These are phyloP conservation scores for Russula ochroleuca DNA, from an alignment of 768 basidiomycete genomes.

Conservation along the genomic window DNA sequence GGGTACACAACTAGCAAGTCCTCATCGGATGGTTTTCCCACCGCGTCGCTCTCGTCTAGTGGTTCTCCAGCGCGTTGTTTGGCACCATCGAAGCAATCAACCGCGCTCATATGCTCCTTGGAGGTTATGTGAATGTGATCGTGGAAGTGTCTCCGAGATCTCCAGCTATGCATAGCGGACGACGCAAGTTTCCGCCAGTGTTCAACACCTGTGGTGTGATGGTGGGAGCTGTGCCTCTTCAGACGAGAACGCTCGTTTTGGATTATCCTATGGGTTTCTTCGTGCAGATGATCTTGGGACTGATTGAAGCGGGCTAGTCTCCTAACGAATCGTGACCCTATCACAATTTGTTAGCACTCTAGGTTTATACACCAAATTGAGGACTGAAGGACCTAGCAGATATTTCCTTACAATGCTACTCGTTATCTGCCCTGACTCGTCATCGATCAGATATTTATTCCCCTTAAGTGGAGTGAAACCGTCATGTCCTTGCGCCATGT, in stretches of 20 bases:
- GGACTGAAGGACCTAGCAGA: conserved; percentile 55
- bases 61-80: conserved; percentile 25
- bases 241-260: conserved; percentile 42
- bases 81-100: conserved; percentile 69
- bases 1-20: conserved; percentile 35
- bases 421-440: conserved; percentile 77
- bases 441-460: conserved; percentile 67
- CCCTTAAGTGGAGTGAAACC: conserved; percentile 69
- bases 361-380: not conserved
- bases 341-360: not conserved
- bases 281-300: conserved; percentile 38
- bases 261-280: conserved; percentile 44
- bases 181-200: conserved; percentile 49
- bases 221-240: conserved; percentile 18
- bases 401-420: conserved; percentile 79
- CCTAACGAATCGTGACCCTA: conserved; percentile 74
- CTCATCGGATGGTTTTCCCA: conserved; percentile 26
- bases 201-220: conserved; percentile 33
- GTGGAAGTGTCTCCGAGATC: conserved; percentile 51
- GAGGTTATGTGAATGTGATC: conserved; percentile 55
- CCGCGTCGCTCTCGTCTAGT: conserved; percentile 13
- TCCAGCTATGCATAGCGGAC: conserved; percentile 42
- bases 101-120: conserved; percentile 70
- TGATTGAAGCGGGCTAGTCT: conserved; percentile 46
- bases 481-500: conserved; percentile 81